phyloP scores from a whole-genome alignment of 257 asterid species.

The Solanum peruvianum region DNA sequence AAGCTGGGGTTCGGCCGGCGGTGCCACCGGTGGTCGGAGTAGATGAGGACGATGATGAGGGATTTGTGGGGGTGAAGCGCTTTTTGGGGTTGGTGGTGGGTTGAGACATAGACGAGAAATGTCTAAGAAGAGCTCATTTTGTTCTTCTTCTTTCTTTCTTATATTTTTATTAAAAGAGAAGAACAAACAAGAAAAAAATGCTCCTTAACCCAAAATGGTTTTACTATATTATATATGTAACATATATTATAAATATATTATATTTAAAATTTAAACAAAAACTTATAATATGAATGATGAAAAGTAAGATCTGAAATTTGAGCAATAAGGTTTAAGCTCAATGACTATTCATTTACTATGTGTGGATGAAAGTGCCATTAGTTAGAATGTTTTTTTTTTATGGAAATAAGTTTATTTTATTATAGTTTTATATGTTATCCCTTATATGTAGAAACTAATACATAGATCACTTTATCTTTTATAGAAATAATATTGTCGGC shows the following conservation, averaged over 20 bases:
- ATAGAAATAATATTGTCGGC: background rate
- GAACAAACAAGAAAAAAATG: background rate
- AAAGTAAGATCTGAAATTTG: background rate
- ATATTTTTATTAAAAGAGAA: background rate
- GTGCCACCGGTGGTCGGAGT: background rate
- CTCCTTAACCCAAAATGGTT: background rate
- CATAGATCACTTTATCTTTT: background rate
- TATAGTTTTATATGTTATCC: background rate
- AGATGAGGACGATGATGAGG: conserved; percentile 6
- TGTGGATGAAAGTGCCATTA: background rate
- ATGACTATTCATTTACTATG: background rate
- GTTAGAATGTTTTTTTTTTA: background rate
- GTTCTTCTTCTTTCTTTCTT: background rate
- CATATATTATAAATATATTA: background rate
- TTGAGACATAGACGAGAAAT: conserved; percentile 23
- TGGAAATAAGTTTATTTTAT: background rate
- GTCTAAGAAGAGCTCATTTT: conserved; percentile 11
- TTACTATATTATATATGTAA: too few species aligned
- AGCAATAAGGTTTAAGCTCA: background rate
- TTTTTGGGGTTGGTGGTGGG: conserved; percentile 12
- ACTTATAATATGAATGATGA: background rate
- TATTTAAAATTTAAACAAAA: background rate
- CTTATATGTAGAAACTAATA: background rate
- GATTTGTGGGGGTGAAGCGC: conserved; percentile 6
- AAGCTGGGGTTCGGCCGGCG: conserved; percentile 2